Evolutionary conservation across 192 early-diverging fungal species (phyloP).

Genomic region (Entophlyctis helioformis): DNA sequence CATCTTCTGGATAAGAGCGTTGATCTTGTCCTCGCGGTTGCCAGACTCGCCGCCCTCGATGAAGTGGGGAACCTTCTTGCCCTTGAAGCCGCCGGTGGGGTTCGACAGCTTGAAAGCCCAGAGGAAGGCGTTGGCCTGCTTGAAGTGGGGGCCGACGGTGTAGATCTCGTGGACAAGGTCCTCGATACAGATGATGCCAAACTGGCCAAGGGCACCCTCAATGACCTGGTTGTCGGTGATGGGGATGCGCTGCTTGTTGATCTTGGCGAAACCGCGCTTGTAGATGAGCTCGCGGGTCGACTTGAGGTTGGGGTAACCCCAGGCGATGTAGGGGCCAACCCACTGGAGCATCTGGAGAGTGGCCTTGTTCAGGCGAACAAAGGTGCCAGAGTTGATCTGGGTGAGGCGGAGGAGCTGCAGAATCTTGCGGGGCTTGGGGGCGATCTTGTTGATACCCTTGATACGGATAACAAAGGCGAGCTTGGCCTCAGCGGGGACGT

Average conservation of each 20-base stretch:
- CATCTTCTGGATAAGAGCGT: slow-evolving; percentile 92
- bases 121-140: slow-evolving; percentile 95
- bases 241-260: slow-evolving; percentile 93
- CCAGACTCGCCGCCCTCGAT: slow-evolving; percentile 96
- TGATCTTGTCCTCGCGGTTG: slow-evolving; percentile 95
- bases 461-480: slow-evolving; percentile 97
- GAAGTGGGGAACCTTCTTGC: slow-evolving; percentile 91
- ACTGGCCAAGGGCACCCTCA: slow-evolving; percentile 82
- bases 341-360: slow-evolving; percentile 96
- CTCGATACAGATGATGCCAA: slow-evolving; percentile 95
- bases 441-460: slow-evolving; percentile 99
- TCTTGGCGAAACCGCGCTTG: slow-evolving; percentile 99
- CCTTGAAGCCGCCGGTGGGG: slow-evolving; percentile 89
- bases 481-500: slow-evolving; percentile 91
- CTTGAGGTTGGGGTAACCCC: slow-evolving; percentile 93
- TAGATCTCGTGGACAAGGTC: slow-evolving; percentile 97
- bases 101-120: slow-evolving; percentile 99
- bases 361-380: slow-evolving; percentile 90
- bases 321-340: slow-evolving; percentile 89
- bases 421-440: slow-evolving; percentile 99
- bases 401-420: slow-evolving; percentile 96
- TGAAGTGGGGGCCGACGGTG: slow-evolving; percentile 97
- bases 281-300: slow-evolving; percentile 97
- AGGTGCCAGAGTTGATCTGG: slow-evolving; percentile 99
- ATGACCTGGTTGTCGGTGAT: slow-evolving; percentile 94